These are phyloP conservation scores for Fusarium sp. DNA, from an alignment of 2,329 filamentous ascomycete genomes.

Conservation along the genomic window DNA sequence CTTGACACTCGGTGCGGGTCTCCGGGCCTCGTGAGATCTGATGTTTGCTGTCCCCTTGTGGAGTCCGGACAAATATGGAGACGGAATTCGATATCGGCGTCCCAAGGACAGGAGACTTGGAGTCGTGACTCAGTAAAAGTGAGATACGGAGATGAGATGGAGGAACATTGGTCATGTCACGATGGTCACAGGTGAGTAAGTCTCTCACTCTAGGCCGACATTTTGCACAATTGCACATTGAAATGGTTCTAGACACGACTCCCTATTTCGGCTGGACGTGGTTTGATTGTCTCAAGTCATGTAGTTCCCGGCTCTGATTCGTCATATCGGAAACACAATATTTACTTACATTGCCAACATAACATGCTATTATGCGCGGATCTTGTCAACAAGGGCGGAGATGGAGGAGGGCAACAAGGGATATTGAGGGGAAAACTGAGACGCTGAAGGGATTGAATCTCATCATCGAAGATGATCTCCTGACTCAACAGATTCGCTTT, in stretches of 20 bases:
- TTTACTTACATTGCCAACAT: conserved; percentile 19
- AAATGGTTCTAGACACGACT: background rate
- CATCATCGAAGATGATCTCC: conserved; percentile 1
- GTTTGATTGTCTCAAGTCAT: conserved; percentile 20
- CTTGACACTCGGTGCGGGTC: conserved; percentile 21
- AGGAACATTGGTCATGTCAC: conserved; percentile 3
- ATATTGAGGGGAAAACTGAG: background rate
- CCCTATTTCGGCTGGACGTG: background rate
- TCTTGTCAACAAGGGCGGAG: conserved; percentile 11
- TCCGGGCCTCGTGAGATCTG: conserved; percentile 20
- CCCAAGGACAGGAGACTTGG: conserved; percentile 13
- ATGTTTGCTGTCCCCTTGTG: conserved; percentile 25
- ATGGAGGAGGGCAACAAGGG: background rate
- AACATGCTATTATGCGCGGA: conserved; percentile 12
- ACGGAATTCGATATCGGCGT: conserved; percentile 10
- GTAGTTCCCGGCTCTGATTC: conserved; percentile 10
- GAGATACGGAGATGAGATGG: conserved; percentile 23
- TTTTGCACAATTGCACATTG: conserved; percentile 9
- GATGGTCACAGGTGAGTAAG: background rate
- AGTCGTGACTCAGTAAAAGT: conserved; percentile 15
- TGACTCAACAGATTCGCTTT: conserved; percentile 16
- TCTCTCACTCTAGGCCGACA: background rate
- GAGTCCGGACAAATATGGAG: conserved; percentile 18
- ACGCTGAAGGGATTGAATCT: background rate
- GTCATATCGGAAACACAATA: conserved; percentile 23